A percentile compares a stretch with the other conserved stretches of the same genome.
Conservation (phyloP, 2,329 filamentous ascomycete species). For the Didymella glomerata region DNA sequence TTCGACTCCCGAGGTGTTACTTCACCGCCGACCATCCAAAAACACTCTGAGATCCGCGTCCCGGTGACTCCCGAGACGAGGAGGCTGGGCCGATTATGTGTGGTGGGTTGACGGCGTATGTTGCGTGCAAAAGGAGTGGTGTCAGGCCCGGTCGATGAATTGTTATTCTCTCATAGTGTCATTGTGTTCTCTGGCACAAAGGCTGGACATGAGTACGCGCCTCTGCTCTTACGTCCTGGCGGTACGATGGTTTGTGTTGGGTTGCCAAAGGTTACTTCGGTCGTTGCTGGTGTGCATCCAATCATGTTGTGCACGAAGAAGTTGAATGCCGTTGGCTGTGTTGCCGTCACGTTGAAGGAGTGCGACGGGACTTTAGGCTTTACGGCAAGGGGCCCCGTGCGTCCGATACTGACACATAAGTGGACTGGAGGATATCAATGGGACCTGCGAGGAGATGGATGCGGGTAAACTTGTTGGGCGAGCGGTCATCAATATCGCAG, state of each 20-base stretch:
- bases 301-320: constrained; percentile 52
- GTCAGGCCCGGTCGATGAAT: constrained; percentile 53
- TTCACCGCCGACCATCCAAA: neutral
- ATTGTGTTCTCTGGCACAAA: constrained; percentile 73
- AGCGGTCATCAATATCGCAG: constrained; percentile 53
- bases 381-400: constrained; percentile 54
- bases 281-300: constrained; percentile 46
- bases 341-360: constrained; percentile 56
- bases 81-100: constrained; percentile 58
- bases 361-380: constrained; percentile 58
- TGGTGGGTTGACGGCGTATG: constrained; percentile 60
- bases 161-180: constrained; percentile 72
- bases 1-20: neutral
- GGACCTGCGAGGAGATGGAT: constrained; percentile 52
- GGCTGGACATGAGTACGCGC: constrained; percentile 46
- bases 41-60: constrained; percentile 46
- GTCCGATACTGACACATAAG: constrained; percentile 52
- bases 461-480: constrained; percentile 53
- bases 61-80: constrained; percentile 55
- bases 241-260: constrained; percentile 45
- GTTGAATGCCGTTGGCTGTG: constrained; percentile 55
- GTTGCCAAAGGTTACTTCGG: constrained; percentile 33
- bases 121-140: constrained; percentile 53
- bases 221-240: constrained; percentile 35
- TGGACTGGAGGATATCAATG: constrained; percentile 51